phyloP scores from a whole-genome alignment of 192 early-diverging fungal species.

The Obelidium mucronatum region DNA sequence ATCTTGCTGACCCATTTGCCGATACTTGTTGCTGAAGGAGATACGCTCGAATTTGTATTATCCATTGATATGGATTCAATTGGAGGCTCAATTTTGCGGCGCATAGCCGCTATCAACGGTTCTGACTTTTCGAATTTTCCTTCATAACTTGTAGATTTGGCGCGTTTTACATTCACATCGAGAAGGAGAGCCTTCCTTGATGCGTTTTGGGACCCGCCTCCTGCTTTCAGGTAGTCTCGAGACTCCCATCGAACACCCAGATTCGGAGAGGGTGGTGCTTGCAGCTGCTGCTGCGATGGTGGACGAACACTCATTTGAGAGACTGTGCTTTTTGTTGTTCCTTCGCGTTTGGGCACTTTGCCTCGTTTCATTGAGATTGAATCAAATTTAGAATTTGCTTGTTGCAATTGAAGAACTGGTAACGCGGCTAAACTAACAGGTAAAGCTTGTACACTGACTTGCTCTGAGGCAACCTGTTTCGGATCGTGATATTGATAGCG shows the following conservation, averaged over 20 bases:
- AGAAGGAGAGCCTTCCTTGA: not conserved
- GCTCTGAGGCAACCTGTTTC: not conserved
- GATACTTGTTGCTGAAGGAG: conserved; percentile 7
- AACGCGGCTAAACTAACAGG: not conserved
- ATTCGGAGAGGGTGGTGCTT: not conserved
- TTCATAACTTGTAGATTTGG: conserved; percentile 19
- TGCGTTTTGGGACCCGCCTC: not conserved
- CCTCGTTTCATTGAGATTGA: too few relatives aligned
- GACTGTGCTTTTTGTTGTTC: not conserved
- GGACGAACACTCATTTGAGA: too few relatives aligned
- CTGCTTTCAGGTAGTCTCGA: not conserved
- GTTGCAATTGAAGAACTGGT: not conserved
- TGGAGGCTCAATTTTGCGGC: not conserved
- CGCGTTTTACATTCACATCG: not conserved
- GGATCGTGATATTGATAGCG: conserved; percentile 22
- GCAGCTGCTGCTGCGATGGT: not conserved
- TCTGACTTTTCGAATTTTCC: not conserved
- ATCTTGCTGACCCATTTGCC: conserved; percentile 25
- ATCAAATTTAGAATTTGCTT: too few relatives aligned
- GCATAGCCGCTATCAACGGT: too few relatives aligned
- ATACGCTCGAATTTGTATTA: not conserved
- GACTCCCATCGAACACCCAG: not conserved
- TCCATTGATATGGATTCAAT: not conserved
- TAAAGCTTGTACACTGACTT: not conserved
- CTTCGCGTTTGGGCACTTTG: not conserved